Conservation (phyloP, 2,329 filamentous ascomycete genomes). For the Cladosporium austrohemisphaericum region DNA sequence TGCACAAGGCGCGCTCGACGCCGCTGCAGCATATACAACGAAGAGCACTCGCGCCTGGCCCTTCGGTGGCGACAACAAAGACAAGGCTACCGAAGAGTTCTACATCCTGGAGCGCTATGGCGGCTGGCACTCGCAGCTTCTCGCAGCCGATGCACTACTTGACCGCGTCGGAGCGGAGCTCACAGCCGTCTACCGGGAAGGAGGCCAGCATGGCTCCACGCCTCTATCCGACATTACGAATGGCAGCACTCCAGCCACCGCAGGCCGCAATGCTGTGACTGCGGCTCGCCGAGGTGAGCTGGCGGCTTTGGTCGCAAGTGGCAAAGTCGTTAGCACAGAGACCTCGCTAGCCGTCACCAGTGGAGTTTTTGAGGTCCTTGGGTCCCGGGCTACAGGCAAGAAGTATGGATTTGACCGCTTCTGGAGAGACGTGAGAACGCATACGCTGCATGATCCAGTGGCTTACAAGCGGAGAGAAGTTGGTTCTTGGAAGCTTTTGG, state of each 20-base stretch:
- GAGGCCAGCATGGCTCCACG: conserved; percentile 27
- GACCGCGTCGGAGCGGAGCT: conserved; percentile 54
- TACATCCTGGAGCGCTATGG: conserved; percentile 64
- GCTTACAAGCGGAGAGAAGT: conserved; percentile 64
- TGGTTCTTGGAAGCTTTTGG: conserved; percentile 54
- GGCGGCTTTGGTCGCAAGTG: conserved; percentile 60
- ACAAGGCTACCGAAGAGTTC: conserved; percentile 58
- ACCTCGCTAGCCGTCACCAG: conserved; percentile 55
- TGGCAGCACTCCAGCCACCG: conserved; percentile 17
- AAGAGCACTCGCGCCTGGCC: conserved; percentile 60
- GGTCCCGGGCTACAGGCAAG: conserved; percentile 53
- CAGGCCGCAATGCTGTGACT: conserved; percentile 44
- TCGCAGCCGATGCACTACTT: conserved; percentile 56
- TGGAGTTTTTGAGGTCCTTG: conserved; percentile 63
- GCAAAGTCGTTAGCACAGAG: conserved; percentile 62
- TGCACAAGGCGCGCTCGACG: conserved; percentile 55
- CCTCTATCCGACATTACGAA: conserved; percentile 24
- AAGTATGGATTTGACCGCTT: conserved; percentile 62
- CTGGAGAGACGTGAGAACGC: conserved; percentile 64
- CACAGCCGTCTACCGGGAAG: conserved; percentile 43
- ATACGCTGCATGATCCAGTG: conserved; percentile 64
- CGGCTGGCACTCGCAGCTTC: conserved; percentile 59
- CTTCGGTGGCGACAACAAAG: conserved; percentile 60
- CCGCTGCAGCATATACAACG: conserved; percentile 55
- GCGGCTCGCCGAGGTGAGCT: conserved; percentile 55